Evolutionary conservation across 2,329 filamentous ascomycete species (phyloP), one percentile per base, ranked within the genome.

Genomic region (Fusarium liriodendri): DNA sequence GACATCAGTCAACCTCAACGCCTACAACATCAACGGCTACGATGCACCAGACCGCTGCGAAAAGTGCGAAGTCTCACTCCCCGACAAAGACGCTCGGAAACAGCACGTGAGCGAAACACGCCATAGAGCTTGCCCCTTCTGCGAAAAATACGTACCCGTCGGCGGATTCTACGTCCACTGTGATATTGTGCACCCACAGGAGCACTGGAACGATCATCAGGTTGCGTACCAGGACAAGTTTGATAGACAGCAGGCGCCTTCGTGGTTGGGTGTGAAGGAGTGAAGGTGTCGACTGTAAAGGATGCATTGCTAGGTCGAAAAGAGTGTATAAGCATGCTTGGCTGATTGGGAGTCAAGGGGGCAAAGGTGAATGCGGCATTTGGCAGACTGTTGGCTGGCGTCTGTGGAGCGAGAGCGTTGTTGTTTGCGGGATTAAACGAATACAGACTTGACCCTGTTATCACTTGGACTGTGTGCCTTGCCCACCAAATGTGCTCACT

Each of bases 11-110:
- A 62, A 42, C n/a, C 59, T 64, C 9, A 20, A 85, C 75, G 84
- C 83, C 1, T 90, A 89, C 74, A 81, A 89, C 47, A 90, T 88
- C 0, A 89, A 89, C 37, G 89, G 88, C 2, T 83, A 66, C 38
- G 32, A 33, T 35, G 63, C 55, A 16, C 63, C 55, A 22, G 42
- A 66, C 33, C 55, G 37, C 10, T 66, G 63, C 45, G 63, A 66
- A 38, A 61, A 40, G 42, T 66, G 63, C 22, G 42, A 66, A 10
- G 33, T 22, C 55, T 54, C 42, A 4, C 22, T 66, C 22, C 63
- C 55, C 14, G 42, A 66, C 40, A 18, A 35, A 2, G 32, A 66
- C 2, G 59, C 63, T 32, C 63, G 63, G 9, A 22, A 8, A 1
- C 11, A 66, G 33, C 63, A 66, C 25, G 54, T 66, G 42, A 42